A percentile compares a stretch with the other conserved stretches of the same genome.
phyloP scores from a whole-genome alignment of 768 basidiomycete genomes.

The Serendipita sp. region DNA sequence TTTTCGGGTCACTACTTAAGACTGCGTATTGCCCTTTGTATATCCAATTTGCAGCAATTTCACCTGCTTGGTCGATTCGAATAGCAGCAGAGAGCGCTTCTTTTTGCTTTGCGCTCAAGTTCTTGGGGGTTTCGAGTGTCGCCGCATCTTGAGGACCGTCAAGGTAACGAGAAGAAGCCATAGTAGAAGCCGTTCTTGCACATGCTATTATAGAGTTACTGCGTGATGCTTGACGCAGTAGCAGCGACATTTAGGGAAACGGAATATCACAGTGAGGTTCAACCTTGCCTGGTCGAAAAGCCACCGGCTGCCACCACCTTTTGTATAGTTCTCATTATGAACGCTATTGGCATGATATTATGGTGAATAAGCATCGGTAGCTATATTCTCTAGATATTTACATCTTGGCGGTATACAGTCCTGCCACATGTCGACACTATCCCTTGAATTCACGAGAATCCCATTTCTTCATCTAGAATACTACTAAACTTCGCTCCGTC shows the following conservation, averaged over 20 bases:
- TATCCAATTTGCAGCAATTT: slow-evolving; percentile 91
- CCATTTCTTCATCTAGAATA: slow-evolving; percentile 67
- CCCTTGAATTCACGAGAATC: slow-evolving; percentile 24
- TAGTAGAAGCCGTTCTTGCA: not conserved
- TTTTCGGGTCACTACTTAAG: slow-evolving; percentile 39
- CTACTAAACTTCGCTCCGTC: slow-evolving; percentile 46
- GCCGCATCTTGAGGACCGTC: slow-evolving; percentile 12
- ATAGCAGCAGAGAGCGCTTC: slow-evolving; percentile 46
- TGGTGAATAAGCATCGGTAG: too few species aligned
- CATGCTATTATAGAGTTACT: not conserved
- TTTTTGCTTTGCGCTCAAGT: slow-evolving; percentile 35
- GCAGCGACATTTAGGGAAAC: not conserved
- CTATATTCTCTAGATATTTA: too few species aligned
- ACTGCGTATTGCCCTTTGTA: slow-evolving; percentile 77
- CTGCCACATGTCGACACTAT: too few species aligned
- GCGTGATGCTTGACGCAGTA: not conserved
- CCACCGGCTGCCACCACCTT: too few species aligned
- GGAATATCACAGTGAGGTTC: not conserved
- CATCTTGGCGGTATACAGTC: too few species aligned
- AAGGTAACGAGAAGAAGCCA: slow-evolving; percentile 18
- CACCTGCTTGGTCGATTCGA: slow-evolving; percentile 89
- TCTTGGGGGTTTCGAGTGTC: slow-evolving; percentile 28
- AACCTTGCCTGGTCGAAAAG: not conserved
- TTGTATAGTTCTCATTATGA: too few species aligned
- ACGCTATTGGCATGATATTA: too few species aligned